These are phyloP conservation scores for Talaromyces sp. DNA, from an alignment of 2,329 filamentous ascomycete species.

Conservation along the genomic window DNA sequence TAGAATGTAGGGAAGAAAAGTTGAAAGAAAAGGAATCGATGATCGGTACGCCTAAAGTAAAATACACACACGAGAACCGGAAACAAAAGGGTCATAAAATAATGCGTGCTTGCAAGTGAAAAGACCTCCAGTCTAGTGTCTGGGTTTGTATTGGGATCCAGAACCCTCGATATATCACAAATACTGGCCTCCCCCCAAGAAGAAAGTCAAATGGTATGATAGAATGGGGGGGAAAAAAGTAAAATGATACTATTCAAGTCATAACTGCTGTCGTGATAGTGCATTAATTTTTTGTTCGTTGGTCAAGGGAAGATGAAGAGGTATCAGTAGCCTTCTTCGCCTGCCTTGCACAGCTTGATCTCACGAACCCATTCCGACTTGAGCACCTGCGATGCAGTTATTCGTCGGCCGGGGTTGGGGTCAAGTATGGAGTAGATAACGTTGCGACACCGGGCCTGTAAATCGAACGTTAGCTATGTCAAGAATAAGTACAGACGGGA, in stretches of 20 bases:
- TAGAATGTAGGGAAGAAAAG: neutral
- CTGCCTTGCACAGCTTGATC: constrained; percentile 94
- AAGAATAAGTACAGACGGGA: neutral
- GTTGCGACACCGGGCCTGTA: constrained; percentile 89
- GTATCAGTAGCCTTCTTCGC: constrained; percentile 81
- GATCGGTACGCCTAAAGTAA: constrained; percentile 19
- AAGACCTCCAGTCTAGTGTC: constrained; percentile 8
- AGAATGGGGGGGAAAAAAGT: neutral
- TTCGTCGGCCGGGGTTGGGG: constrained; percentile 85
- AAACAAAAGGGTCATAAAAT: neutral
- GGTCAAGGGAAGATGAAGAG: constrained; percentile 15
- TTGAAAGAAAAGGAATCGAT: constrained; percentile 21
- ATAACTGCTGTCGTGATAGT: constrained; percentile 17
- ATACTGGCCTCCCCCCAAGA: constrained; percentile 16
- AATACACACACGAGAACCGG: constrained; percentile 15
- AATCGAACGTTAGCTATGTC: constrained; percentile 19
- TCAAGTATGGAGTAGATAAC: constrained; percentile 99
- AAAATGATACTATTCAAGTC: constrained; percentile 13
- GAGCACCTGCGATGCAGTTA: constrained; percentile 93
- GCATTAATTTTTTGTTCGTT: constrained; percentile 9
- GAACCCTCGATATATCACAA: constrained; percentile 21
- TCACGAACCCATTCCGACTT: constrained; percentile 99
- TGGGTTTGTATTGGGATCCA: constrained; percentile 17
- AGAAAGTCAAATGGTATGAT: constrained; percentile 11
- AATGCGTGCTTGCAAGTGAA: neutral